Evolutionary conservation across 305 asterid species (phyloP).

Genomic region (Caryopteris hybrid): DNA sequence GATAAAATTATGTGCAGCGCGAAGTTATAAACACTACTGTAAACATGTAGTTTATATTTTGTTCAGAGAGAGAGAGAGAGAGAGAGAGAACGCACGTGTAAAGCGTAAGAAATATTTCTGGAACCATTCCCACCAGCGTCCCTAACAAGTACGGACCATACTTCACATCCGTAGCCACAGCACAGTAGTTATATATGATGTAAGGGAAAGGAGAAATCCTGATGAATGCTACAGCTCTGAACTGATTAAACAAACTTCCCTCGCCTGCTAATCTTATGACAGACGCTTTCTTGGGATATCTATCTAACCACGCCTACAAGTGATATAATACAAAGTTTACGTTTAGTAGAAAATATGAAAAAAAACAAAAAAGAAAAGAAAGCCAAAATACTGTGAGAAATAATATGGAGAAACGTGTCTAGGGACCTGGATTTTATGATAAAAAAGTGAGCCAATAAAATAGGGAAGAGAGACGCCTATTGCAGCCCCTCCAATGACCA

Average conservation of each 20-base stretch:
- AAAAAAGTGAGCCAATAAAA: constrained; percentile 60
- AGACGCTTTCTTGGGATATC: constrained; percentile 60
- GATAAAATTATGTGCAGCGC: not conserved
- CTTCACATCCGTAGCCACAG: constrained; percentile 53
- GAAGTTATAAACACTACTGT: too few species aligned
- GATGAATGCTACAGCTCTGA: constrained; percentile 51
- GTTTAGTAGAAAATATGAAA: not conserved
- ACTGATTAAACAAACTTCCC: constrained; percentile 56
- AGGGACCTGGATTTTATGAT: constrained; percentile 44
- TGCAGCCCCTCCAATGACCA: constrained; percentile 41
- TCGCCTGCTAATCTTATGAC: constrained; percentile 61
- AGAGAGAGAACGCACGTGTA: constrained; percentile 47
- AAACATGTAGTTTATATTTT: too few species aligned
- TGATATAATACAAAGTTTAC: not conserved
- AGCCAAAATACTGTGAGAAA: not conserved
- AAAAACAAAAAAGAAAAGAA: not conserved
- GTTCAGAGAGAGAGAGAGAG: constrained; percentile 3
- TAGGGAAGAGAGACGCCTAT: constrained; percentile 62
- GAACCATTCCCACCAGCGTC: constrained; percentile 52
- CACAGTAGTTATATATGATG: constrained; percentile 49
- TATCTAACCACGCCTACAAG: constrained; percentile 50
- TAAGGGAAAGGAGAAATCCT: constrained; percentile 66
- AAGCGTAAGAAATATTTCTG: constrained; percentile 59
- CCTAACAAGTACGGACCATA: constrained; percentile 56
- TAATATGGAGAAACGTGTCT: not conserved